Evolutionary conservation across 2,329 filamentous ascomycete species (phyloP), one percentile per base, ranked within the genome.

Genomic region (Phialophora macrospora): DNA sequence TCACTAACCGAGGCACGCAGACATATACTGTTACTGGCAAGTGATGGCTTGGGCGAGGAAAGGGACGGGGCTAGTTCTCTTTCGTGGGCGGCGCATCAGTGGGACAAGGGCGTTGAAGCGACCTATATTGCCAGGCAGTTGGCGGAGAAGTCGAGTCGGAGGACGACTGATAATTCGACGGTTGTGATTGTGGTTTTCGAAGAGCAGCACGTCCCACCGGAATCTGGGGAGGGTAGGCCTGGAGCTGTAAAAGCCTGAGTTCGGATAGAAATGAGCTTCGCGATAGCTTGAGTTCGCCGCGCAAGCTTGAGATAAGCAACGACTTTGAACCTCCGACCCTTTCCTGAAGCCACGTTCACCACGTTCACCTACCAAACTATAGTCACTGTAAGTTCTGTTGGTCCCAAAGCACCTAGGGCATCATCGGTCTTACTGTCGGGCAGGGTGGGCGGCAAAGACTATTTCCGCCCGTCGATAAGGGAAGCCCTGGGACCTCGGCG

Each of bases 31-130:
- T 51, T 51, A 51, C 48, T 51, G 22, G 48, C 48, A 9, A 51
- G 48, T 26, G 48, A 51, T 51, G 48, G 48, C 9, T 26, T 51
- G 24, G 48, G 48, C 20, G 48, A 51, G 48, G 48, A 51, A 17
- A 51, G 26, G 24, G 48, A 51, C 20, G 8, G 22, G 4, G 22
- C 48, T 17, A 51, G 48, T 51, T 51, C 48, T 6, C 48, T 51
- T 1, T 24, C 3, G 48, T 51, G 48, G 48, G 48, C 24, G 22
- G 48, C 48, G 20, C n/a, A 28, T 11, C 20, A 28, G 14, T 51
- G 48, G 48, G 22, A 22, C 20, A 51, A 26, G 20, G 48, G 20
- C 48, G 48, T 24, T 17, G 48, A 51, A 24, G 48, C 48, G 12
- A 51, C 48, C 3, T 22, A 51, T 28, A 22, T 51, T 22, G 48